phyloP scores from a whole-genome alignment of 768 basidiomycete genomes.

The Arthromyces matolae region DNA sequence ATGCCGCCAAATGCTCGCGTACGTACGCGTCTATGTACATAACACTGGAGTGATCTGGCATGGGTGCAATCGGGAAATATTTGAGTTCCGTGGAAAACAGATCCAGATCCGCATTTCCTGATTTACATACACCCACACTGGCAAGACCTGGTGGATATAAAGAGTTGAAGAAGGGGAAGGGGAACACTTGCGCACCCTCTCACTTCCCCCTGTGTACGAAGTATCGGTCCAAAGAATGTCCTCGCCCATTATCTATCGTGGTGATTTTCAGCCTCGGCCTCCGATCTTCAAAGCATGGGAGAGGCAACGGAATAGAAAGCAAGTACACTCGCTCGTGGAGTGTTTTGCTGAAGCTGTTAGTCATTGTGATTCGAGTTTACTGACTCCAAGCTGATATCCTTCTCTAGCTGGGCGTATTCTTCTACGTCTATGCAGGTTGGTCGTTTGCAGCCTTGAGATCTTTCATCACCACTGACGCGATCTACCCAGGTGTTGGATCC shows the following conservation, averaged over 20 bases:
- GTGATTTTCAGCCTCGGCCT: constrained; percentile 39
- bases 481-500: constrained; percentile 47
- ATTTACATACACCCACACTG: not conserved
- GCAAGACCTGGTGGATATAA: not conserved
- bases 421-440: constrained; percentile 55
- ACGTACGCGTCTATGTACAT: too few species aligned
- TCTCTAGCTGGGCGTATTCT: constrained; percentile 53
- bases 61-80: constrained; percentile 5
- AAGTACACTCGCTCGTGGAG: constrained; percentile 53
- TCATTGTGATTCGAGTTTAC: not conserved
- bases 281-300: constrained; percentile 48
- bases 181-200: too few species aligned
- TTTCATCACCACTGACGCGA: not conserved
- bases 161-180: too few species aligned
- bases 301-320: constrained; percentile 34
- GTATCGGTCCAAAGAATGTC: constrained; percentile 1
- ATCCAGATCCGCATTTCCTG: not conserved
- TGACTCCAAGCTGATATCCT: constrained; percentile 3
- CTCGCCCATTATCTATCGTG: constrained; percentile 32
- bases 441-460: not conserved
- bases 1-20: too few species aligned
- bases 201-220: too few species aligned
- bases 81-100: not conserved
- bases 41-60: constrained; percentile 6
- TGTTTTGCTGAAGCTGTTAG: constrained; percentile 59